phyloP scores from a whole-genome alignment of 2,329 filamentous ascomycete species.

The Plectosphaerella cucumerina region DNA sequence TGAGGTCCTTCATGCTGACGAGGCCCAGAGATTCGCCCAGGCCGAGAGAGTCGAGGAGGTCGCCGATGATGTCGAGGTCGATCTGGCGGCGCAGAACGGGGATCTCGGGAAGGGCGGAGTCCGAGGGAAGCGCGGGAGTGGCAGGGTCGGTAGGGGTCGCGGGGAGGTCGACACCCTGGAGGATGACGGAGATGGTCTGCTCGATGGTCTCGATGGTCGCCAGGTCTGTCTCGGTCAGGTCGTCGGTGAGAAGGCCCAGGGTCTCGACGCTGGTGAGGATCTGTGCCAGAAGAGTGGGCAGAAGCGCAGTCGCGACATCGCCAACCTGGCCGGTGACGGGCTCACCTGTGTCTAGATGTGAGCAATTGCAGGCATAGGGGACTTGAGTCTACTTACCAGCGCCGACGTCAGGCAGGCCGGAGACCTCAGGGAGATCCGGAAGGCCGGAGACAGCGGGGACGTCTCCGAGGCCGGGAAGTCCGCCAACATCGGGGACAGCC shows the following conservation, averaged over 20 bases:
- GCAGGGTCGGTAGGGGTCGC: not conserved
- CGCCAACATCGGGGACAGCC: not conserved
- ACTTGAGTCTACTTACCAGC: not conserved
- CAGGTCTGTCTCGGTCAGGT: not conserved
- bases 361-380: not conserved
- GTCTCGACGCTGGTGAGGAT: not conserved
- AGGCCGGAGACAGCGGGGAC: not conserved
- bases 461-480: not conserved
- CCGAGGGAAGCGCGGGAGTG: no score
- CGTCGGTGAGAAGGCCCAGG: not conserved
- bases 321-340: not conserved
- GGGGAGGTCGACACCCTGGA: not conserved
- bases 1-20: not conserved
- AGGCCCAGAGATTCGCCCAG: not conserved
- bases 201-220: not conserved
- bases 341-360: not conserved
- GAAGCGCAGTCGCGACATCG: not conserved
- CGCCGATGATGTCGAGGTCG: not conserved
- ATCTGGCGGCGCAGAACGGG: not conserved
- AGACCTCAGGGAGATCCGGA: not conserved
- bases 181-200: not conserved
- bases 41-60: not conserved
- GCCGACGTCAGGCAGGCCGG: not conserved
- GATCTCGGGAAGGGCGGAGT: not conserved
- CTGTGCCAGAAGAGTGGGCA: not conserved